These are phyloP conservation scores for Aspergillus bertholletiae DNA, from an alignment of 495 filamentous ascomycete species.

Conservation along the genomic window DNA sequence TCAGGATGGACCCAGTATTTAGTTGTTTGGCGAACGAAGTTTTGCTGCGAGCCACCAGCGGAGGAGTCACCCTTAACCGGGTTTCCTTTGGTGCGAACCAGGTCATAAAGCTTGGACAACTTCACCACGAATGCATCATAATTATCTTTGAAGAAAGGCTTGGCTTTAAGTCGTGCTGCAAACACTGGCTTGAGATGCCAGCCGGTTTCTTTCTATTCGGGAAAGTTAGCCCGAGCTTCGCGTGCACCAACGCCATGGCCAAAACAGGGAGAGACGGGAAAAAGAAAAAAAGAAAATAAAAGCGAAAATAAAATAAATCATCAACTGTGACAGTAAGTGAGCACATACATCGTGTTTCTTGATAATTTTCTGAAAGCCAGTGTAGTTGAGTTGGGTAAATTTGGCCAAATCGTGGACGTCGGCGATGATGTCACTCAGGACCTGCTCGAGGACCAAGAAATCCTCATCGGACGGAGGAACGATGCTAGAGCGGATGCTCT, in stretches of 20 bases:
- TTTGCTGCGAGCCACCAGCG: constrained; percentile 89
- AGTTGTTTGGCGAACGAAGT: constrained; percentile 94
- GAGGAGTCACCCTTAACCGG: constrained; percentile 87
- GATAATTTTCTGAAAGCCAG: constrained; percentile 99
- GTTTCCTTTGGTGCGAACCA: constrained; percentile 87
- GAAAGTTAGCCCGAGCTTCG: constrained; percentile 11
- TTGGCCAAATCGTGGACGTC: constrained; percentile 98
- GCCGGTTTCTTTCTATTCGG: constrained; percentile 76
- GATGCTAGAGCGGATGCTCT: constrained; percentile 20
- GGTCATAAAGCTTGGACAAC: constrained; percentile 91
- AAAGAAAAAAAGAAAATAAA: neutral
- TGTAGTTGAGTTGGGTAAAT: constrained; percentile 98
- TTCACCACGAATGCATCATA: constrained; percentile 96
- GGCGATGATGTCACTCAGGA: constrained; percentile 95
- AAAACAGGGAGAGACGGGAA: neutral
- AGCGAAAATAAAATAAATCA: too few relatives aligned
- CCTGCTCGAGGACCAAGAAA: constrained; percentile 90
- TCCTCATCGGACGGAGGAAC: constrained; percentile 71
- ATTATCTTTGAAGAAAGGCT: constrained; percentile 97
- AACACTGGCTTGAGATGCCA: constrained; percentile 96
- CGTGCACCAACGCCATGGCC: neutral
- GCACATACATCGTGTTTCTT: constrained; percentile 93
- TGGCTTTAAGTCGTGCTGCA: constrained; percentile 84
- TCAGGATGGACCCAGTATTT: constrained; percentile 99
- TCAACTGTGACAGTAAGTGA: too few relatives aligned